Conservation (phyloP, 2,329 filamentous ascomycete species). For the Epichloe hybrida region DNA sequence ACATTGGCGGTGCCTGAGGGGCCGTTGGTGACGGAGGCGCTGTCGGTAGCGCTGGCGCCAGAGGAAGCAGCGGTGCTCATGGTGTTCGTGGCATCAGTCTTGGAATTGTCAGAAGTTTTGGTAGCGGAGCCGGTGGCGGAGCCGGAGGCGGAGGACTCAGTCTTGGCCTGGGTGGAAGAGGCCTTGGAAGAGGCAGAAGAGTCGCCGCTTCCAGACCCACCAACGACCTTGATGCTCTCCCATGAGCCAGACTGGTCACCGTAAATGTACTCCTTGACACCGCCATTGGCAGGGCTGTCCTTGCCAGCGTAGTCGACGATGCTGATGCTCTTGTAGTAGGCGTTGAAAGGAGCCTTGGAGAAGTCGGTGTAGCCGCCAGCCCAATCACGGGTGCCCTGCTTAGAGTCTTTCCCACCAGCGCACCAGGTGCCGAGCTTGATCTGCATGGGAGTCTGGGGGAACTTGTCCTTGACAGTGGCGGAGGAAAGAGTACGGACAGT, state of each 20-base stretch:
- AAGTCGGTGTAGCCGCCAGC: conserved; percentile 45
- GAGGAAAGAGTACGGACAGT: conserved; percentile 48
- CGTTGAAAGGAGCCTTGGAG: conserved; percentile 27
- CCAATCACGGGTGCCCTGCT: conserved; percentile 58
- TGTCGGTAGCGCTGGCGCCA: conserved; percentile 6
- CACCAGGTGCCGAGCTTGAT: conserved; percentile 58
- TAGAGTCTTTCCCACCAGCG: conserved; percentile 41
- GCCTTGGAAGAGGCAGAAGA: conserved; percentile 42
- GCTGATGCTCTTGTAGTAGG: conserved; percentile 31
- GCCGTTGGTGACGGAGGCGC: not conserved
- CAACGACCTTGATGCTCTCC: conserved; percentile 45
- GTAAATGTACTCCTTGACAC: conserved; percentile 28
- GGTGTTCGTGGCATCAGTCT: conserved; percentile 9
- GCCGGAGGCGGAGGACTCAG: conserved; percentile 28
- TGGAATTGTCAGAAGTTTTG: not conserved
- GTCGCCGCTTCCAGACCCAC: conserved; percentile 57
- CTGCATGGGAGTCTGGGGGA: conserved; percentile 63
- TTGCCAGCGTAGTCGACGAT: conserved; percentile 31
- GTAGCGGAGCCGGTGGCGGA: not conserved
- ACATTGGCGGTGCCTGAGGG: not conserved
- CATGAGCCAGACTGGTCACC: conserved; percentile 27
- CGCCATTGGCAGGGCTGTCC: conserved; percentile 17
- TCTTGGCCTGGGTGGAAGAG: conserved; percentile 24
- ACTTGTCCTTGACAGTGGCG: conserved; percentile 41
- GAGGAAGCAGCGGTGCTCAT: conserved; percentile 9